Evolutionary conservation across 306 rosid genomes (phyloP).

Genomic region (Cajanus cajan): DNA sequence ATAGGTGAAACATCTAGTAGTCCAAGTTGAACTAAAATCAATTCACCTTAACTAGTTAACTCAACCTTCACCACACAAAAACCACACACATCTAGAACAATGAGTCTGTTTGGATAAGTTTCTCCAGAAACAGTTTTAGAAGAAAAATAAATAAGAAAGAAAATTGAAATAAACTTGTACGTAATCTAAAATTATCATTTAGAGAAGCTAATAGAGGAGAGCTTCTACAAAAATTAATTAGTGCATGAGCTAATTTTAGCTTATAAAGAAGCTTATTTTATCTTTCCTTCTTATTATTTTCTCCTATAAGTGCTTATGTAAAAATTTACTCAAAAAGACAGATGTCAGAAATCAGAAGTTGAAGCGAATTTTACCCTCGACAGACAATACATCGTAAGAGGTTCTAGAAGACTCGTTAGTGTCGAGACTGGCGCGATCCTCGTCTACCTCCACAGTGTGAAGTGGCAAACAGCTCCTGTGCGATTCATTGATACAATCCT

Average conservation of each 20-base stretch:
- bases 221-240: too few species aligned
- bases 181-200: too few species aligned
- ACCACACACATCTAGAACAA: not conserved
- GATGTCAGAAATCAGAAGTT: not conserved
- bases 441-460: constrained; percentile 70
- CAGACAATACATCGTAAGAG: constrained; percentile 49
- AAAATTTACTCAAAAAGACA: too few species aligned
- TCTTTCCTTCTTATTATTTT: too few species aligned
- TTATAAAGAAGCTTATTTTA: too few species aligned
- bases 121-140: too few species aligned
- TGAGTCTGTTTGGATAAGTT: too few species aligned
- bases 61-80: not conserved
- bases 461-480: constrained; percentile 66
- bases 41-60: constrained; percentile 8
- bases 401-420: constrained; percentile 63
- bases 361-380: constrained; percentile 52
- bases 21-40: constrained; percentile 36
- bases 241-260: too few species aligned
- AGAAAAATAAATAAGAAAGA: too few species aligned
- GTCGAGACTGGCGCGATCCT: constrained; percentile 76
- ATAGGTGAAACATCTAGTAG: constrained; percentile 78
- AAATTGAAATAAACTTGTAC: too few species aligned
- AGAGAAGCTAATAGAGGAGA: too few species aligned
- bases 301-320: too few species aligned
- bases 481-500: constrained; percentile 81